Base-by-base conservation (phyloP, 306 rosid species). In the Cyclanthera cordifolia region DNA sequence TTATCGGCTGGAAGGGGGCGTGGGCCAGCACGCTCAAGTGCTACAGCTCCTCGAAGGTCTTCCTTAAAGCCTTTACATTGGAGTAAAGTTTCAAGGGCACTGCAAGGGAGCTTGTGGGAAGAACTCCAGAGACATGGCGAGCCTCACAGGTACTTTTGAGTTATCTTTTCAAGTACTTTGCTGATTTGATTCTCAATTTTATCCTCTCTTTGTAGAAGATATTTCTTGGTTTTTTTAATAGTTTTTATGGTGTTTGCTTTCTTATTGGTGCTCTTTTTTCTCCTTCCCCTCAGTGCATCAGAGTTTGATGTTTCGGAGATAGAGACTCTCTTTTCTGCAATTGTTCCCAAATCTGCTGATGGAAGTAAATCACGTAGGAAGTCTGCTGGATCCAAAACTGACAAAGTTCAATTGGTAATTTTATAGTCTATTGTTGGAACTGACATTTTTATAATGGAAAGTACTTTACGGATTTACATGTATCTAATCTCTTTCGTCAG, bases 61-160 rank as follows among this genome's bases (percentile, higher is more conserved):
- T 85, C 97, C 30, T 81, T 90, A 58, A 94, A 90, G 79, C 99
- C 99, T 52, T 73, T 94, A 45, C 96, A 94, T 77, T 94, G 99
- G 99, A 86, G 88, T 85, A 94, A 94, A 80, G 96, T 94, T 49
- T 79, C 99, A 52, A 90, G 94, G 82, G 97, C 90, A 23, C 50
- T 94, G 73, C 95, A 94, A 83, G 99, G 99, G 76, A 94, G 99
- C 83, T 78, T 94, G 68, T 94, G 99, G 99, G 99, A 94, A 48
- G 99, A 94, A 77, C 77, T 94, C 64, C 99, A 94, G 66, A 88
- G 86, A 83, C 76, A 49, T 72, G 97, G 96, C 69, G 97, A 88
- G 21, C 81, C 82, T 69, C 99, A 85, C 81, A 88, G 53, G 99
- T 94, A 93, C 78, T 77, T 77, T 41, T 52, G 13, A 66, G 47